phyloP scores from a whole-genome alignment of 78 protist genomes.

The Tieghemostelium lacteum region DNA sequence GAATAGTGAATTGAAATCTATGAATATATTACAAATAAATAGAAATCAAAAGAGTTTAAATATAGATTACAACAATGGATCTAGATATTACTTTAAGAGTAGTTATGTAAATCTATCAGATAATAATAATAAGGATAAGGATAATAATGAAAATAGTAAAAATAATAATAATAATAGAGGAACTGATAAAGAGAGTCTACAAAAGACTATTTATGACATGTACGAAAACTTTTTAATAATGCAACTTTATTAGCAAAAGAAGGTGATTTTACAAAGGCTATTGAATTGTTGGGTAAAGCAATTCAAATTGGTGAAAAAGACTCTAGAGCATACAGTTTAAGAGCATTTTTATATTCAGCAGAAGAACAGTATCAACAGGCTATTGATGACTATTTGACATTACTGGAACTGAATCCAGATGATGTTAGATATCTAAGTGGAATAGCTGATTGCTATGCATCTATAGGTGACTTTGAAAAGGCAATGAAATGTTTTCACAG shows the following conservation, averaged over 20 bases:
- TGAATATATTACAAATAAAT: too few relatives aligned
- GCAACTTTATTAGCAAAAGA: not conserved
- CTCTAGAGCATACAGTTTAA: constrained; percentile 24
- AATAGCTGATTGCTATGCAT: constrained; percentile 32
- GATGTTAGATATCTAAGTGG: constrained; percentile 14
- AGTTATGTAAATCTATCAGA: too few relatives aligned
- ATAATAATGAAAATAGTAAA: too few relatives aligned
- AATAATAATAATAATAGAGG: too few relatives aligned
- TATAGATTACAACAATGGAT: too few relatives aligned
- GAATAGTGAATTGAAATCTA: too few relatives aligned
- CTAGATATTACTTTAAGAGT: too few relatives aligned
- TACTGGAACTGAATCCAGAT: constrained; percentile 15
- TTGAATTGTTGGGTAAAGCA: not conserved
- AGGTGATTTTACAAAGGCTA: constrained; percentile 1
- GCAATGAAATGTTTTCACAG: constrained; percentile 39
- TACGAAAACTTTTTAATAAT: too few relatives aligned
- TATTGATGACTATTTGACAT: constrained; percentile 28
- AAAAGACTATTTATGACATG: too few relatives aligned
- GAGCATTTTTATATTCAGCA: constrained; percentile 24
- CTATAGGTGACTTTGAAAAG: not conserved
- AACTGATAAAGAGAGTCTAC: too few relatives aligned
- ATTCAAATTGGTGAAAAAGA: not conserved
- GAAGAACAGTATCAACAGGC: constrained; percentile 13
- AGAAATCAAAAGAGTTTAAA: too few relatives aligned
- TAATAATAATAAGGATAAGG: too few relatives aligned